A percentile compares a stretch with the other conserved stretches of the same genome.
Evolutionary conservation across 305 asterid species (phyloP).

Genomic region (Fraxinus ornus): DNA sequence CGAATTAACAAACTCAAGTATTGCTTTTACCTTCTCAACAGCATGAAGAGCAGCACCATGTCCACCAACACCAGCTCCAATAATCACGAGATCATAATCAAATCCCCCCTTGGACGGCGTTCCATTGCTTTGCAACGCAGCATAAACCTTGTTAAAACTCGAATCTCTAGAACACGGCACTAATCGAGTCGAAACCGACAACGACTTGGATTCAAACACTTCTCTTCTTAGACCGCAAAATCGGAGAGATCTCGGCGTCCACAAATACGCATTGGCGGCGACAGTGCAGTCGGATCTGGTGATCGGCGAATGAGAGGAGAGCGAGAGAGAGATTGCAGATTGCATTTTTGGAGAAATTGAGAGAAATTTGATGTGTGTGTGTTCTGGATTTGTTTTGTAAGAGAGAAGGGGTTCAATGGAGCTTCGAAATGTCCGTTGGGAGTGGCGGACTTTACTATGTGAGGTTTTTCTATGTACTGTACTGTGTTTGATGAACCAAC

Average conservation of each 20-base stretch:
- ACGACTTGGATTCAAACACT: constrained; percentile 41
- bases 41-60: constrained; percentile 99
- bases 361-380: neutral
- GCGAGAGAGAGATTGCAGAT: constrained; percentile 60
- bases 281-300: constrained; percentile 44
- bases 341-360: constrained; percentile 49
- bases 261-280: constrained; percentile 26
- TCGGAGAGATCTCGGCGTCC: constrained; percentile 65
- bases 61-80: constrained; percentile 99
- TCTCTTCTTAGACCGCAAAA: constrained; percentile 87
- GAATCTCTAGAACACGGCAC: constrained; percentile 29
- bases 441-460: constrained; percentile 68
- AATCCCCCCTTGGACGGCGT: constrained; percentile 46
- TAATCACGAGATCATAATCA: constrained; percentile 92
- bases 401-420: constrained; percentile 4
- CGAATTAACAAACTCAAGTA: neutral
- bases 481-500: constrained; percentile 30
- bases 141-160: constrained; percentile 34
- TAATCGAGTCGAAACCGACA: constrained; percentile 35
- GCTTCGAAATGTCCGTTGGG: constrained; percentile 72
- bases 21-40: constrained; percentile 66
- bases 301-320: constrained; percentile 49
- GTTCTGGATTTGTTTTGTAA: neutral
- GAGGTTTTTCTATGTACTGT: neutral
- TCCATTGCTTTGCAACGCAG: constrained; percentile 63